These are phyloP conservation scores for Fusarium mundagurra DNA, from an alignment of 2,329 filamentous ascomycete species.

Conservation along the genomic window DNA sequence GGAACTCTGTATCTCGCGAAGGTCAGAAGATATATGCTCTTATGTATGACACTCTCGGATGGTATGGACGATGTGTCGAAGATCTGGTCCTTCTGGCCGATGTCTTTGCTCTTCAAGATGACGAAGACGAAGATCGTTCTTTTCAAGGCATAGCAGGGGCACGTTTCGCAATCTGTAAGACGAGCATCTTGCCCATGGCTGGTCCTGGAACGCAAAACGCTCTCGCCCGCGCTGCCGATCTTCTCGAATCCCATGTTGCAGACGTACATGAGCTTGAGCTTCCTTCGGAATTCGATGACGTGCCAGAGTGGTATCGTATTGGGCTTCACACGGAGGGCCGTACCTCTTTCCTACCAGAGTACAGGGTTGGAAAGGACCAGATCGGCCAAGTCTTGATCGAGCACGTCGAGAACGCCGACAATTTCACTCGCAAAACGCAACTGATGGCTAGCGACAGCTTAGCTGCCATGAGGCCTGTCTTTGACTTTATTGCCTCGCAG, in stretches of 20 bases:
- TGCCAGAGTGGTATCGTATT: conserved; percentile 63
- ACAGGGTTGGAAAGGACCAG: conserved; percentile 58
- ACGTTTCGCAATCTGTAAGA: conserved; percentile 66
- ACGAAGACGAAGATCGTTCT: conserved; percentile 49
- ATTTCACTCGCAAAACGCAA: conserved; percentile 58
- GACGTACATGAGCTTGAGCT: conserved; percentile 66
- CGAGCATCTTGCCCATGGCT: conserved; percentile 62
- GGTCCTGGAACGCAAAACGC: conserved; percentile 57
- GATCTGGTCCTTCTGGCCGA: conserved; percentile 68
- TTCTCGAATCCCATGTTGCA: conserved; percentile 61
- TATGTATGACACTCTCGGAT: conserved; percentile 70
- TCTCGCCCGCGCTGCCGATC: conserved; percentile 51
- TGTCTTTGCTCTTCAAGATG: conserved; percentile 63
- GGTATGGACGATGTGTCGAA: conserved; percentile 66
- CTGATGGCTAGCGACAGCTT: conserved; percentile 64
- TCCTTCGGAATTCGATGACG: conserved; percentile 58
- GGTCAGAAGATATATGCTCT: conserved; percentile 69
- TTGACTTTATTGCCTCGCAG: conserved; percentile 61
- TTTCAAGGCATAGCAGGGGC: conserved; percentile 56
- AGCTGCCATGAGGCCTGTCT: conserved; percentile 62
- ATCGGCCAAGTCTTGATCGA: conserved; percentile 57
- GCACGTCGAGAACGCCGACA: conserved; percentile 62
- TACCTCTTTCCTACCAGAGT: conserved; percentile 64
- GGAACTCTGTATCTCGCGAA: conserved; percentile 70
- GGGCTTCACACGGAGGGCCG: conserved; percentile 65